Evolutionary conservation across 305 asterid genomes (phyloP), one percentile per base, ranked within the genome.

Genomic region (Fraxinus albicans): DNA sequence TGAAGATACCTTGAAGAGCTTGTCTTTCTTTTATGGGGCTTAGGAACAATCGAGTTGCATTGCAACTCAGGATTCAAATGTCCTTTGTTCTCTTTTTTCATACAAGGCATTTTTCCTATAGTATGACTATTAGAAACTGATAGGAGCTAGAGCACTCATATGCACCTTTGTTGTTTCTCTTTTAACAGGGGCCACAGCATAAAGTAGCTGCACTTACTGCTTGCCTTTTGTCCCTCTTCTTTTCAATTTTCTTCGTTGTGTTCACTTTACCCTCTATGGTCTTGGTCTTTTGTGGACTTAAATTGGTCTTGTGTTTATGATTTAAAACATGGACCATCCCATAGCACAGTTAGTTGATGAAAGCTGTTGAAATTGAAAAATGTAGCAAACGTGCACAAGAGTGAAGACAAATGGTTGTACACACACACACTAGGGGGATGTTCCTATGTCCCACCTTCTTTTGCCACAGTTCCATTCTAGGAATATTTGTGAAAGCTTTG

Each of bases 231-330:
- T 33, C 19, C 25, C 58, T 47, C 8, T 15, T 70, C 76, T 70
- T 70, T 70, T 31, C 35, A 70, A 27, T 69, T 69, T 31, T 70
- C 42, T 70, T 31, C 76, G 1, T 15, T 2, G 23, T 29, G 19
- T 69, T 69, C 19, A 69, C 38, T 69, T 29, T 70, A 70, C 76
- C 15, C 40, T 70, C 13, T 70, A 70, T 65, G 25, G 76, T 70
- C 76, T 70, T 70, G 42, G 76, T 70, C 76, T 31, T 70, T 35
- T 70, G 17, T 29, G 75, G 75, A 69, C 75, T 29, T 69, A 69
- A 69, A 69, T 13, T 27, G 19, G 38, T 69, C 75, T 69, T 27
- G 35, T 69, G 75, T 17, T 69, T 10, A 12, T 10, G 40, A 69
- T 53, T 29, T 70, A 2, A 12, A 31, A 31, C 5, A 31, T 10